Base-by-base conservation (phyloP, 805 yeast species). In the Lachancea waltii region DNA sequence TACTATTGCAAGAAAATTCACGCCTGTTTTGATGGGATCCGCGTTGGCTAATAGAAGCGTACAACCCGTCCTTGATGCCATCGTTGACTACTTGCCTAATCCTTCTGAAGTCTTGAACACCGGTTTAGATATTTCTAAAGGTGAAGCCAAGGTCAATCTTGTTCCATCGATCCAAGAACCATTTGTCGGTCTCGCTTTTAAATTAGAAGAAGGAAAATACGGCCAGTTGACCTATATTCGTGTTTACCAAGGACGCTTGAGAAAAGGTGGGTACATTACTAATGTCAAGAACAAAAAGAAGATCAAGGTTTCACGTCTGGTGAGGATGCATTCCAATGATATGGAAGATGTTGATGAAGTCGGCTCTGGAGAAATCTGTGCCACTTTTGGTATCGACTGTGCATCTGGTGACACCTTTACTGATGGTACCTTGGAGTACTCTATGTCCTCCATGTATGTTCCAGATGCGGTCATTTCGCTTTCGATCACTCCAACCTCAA, bases 21-120 rank as follows among this genome's bases (percentile, higher is more conserved):
- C 97, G 10, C 98, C 99, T n/a, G 97, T 92, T n/a, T 70, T 90
- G 48, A 92, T 92, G 97, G 99, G 99, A 16, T 86, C 97, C 35
- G 99, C 99, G 14, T 72, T 92, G 47, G 98, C 97, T 42, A 92
- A 92, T 68, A 85, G 81, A 49, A 96, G 97, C 64, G 74, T 92
- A 48, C 99, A 92, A 69, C 89, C 89, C 16, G 96, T 90, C 25
- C 71, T 92, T 51, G 97, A 92, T 62, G 92, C 97, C 28, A 95
- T 92, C 43, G 90, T 90, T 48, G 97, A 90, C 61, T 92, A 79
- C 65, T 73, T 92, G 54, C 99, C 99, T 32, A 80, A 90, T 61
- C 99, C 99, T 40, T 78, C 92, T 45, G 95, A 92, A 65, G 80
- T 92, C 39, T 69, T 85, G 54, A 92, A 92, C 67, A 82, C 84